Percentiles rank a stretch among this genome's conserved stretches.
Evolutionary conservation across 2,329 filamentous ascomycete species (phyloP).

Genomic region (Ophiocordyceps sinensis): DNA sequence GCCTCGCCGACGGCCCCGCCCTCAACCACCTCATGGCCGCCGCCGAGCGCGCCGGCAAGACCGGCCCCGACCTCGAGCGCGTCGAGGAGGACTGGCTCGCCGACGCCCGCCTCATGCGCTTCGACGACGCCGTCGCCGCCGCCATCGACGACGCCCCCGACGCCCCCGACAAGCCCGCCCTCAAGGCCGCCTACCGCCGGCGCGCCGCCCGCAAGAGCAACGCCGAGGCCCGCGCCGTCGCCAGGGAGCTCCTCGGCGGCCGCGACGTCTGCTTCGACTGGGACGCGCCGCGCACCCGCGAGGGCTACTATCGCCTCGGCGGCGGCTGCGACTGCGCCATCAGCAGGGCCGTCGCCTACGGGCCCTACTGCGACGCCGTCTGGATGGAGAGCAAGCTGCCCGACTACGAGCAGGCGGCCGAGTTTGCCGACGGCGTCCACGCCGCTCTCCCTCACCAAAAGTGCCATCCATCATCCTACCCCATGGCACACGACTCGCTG

Average conservation of each 20-base stretch:
- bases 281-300: slow-evolving; percentile 82
- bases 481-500: slow-evolving; percentile 1
- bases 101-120: slow-evolving; percentile 71
- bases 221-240: slow-evolving; percentile 64
- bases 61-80: slow-evolving; percentile 64
- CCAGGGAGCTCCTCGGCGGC: slow-evolving; percentile 59
- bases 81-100: slow-evolving; percentile 83
- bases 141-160: slow-evolving; percentile 58
- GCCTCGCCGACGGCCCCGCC: slow-evolving; percentile 44
- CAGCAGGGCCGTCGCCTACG: slow-evolving; percentile 82
- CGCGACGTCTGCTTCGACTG: slow-evolving; percentile 80
- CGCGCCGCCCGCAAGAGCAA: slow-evolving; percentile 74
- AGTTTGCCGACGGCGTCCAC: slow-evolving; percentile 89
- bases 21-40: slow-evolving; percentile 83
- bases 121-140: slow-evolving; percentile 77
- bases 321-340: slow-evolving; percentile 85
- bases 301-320: slow-evolving; percentile 88
- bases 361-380: slow-evolving; percentile 86
- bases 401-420: slow-evolving; percentile 77
- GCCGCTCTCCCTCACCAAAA: slow-evolving; percentile 94
- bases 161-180: slow-evolving; percentile 52
- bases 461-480: slow-evolving; percentile 34
- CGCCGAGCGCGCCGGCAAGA: slow-evolving; percentile 71
- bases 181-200: slow-evolving; percentile 52
- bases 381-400: slow-evolving; percentile 99